These are phyloP conservation scores for Aethionema arabicum DNA, from an alignment of 345 rosid species.

Conservation along the genomic window DNA sequence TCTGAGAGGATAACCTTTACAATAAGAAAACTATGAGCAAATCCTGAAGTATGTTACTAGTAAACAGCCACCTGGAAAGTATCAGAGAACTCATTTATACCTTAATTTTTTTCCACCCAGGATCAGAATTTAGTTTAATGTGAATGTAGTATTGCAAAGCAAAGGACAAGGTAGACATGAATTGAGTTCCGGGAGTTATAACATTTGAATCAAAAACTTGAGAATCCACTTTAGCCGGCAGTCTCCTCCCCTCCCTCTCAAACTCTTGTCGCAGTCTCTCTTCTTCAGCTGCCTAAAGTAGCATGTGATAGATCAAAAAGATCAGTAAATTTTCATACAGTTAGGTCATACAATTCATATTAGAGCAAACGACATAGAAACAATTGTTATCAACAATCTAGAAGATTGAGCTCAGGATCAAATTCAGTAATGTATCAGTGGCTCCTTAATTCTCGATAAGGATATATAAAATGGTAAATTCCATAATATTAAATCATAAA, in stretches of 20 bases:
- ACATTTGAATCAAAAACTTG: constrained; percentile 82
- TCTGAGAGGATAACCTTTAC: constrained; percentile 93
- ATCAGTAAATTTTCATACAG: not conserved
- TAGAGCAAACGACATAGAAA: not conserved
- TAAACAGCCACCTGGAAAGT: not conserved
- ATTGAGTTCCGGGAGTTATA: constrained; percentile 93
- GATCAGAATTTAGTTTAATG: constrained; percentile 77
- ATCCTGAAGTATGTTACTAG: constrained; percentile 8
- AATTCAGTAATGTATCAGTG: not conserved
- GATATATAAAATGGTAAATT: not conserved
- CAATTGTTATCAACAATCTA: not conserved
- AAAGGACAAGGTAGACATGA: constrained; percentile 80
- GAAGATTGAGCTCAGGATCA: not conserved
- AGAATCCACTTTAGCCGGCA: constrained; percentile 72
- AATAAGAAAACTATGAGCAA: constrained; percentile 32
- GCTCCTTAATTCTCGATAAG: not conserved
- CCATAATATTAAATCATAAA: not conserved
- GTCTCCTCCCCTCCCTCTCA: constrained; percentile 76
- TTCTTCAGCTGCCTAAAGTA: constrained; percentile 81
- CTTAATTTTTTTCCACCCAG: constrained; percentile 94
- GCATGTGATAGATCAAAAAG: not conserved
- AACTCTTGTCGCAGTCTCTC: constrained; percentile 72
- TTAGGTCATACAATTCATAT: not conserved
- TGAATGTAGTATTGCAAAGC: constrained; percentile 89
- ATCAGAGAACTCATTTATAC: constrained; percentile 37